phyloP scores from a whole-genome alignment of 768 basidiomycete genomes.

The Pisolithus microcarpus region DNA sequence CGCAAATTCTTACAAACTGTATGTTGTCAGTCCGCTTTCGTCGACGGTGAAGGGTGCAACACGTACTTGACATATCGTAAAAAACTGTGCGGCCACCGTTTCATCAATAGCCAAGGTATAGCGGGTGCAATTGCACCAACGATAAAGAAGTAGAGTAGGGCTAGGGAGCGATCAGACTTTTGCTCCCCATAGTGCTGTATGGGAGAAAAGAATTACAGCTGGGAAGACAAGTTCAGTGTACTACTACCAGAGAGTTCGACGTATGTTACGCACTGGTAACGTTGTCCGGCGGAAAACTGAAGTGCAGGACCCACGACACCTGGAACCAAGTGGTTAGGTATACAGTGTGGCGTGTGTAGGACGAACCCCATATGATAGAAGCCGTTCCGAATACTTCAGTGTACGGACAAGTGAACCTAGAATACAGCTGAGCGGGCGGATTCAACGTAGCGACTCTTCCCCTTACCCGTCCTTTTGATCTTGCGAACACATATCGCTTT shows the following conservation, averaged over 20 bases:
- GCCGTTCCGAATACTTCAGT: constrained; percentile 76
- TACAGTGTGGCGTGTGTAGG: background rate
- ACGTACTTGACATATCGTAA: constrained; percentile 59
- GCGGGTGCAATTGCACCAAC: constrained; percentile 59
- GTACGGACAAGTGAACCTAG: constrained; percentile 57
- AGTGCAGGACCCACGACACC: constrained; percentile 73
- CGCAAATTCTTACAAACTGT: constrained; percentile 10
- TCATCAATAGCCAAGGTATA: constrained; percentile 44
- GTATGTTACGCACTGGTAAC: constrained; percentile 42
- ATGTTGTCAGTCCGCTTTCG: constrained; percentile 13
- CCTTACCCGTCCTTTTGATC: constrained; percentile 35
- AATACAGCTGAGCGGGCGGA: background rate
- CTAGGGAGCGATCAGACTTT: constrained; percentile 26
- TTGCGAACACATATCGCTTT: constrained; percentile 40
- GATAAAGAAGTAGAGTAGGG: constrained; percentile 73
- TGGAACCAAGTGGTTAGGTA: constrained; percentile 24
- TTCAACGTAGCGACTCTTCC: background rate
- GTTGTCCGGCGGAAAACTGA: constrained; percentile 60
- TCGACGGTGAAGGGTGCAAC: constrained; percentile 4
- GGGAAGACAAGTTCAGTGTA: constrained; percentile 9
- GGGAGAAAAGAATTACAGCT: constrained; percentile 14
- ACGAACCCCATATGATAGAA: constrained; percentile 60
- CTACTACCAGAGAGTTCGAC: background rate
- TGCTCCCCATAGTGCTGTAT: background rate
- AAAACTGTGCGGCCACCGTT: constrained; percentile 57